Evolutionary conservation across 1,139 yeast genomes (phyloP), one percentile per base, ranked within the genome.

Genomic region (Dujonia santamariae): DNA sequence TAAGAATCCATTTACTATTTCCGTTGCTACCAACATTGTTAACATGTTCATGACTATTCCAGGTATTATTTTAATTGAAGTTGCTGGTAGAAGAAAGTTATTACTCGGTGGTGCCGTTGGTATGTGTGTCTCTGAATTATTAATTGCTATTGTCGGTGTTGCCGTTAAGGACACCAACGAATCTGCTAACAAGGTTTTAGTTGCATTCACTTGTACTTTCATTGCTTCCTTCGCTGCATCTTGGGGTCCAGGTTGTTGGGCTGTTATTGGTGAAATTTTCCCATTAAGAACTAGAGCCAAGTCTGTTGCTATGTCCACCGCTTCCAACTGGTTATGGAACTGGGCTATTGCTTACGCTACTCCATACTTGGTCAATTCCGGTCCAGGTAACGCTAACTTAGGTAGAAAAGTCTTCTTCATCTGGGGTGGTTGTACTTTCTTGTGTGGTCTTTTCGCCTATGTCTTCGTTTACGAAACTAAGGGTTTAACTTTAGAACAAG

Each of bases 171-270:
- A 79, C 12, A 56, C 61, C 2, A 54, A 57, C 35, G 48, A 53
- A 4, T 50, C 54, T 24, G 60, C 68, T 9, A 52, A 56, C 13
- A 48, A 32, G 27, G 26, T 66, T 8, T 54, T 68, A 40, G 60
- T 83, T 44, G 80, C 83, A 12, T 81, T 83, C 59, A 71, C 79
- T 28, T 83, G 88, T 69, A 59, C 77, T 29, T 83, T 80, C 52
- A 82, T 82, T 53, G 78, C 84, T 22, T 79, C 76, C 55, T 83
- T 82, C 53, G 90, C 90, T 20, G 67, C 85, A 36, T 72, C 88
- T 23, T 84, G 90, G 90, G 94, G 92, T 51, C 90, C 90, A 30
- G 69, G 78, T 39, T 76, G 78, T 28, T 84, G 92, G 92, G 88
- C 85, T 33, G 65, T 82, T 40, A 70, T 81, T 43, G 84, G 86